These are phyloP conservation scores for Xanthoconium stramineum DNA, from an alignment of 768 basidiomycete species.

Conservation along the genomic window DNA sequence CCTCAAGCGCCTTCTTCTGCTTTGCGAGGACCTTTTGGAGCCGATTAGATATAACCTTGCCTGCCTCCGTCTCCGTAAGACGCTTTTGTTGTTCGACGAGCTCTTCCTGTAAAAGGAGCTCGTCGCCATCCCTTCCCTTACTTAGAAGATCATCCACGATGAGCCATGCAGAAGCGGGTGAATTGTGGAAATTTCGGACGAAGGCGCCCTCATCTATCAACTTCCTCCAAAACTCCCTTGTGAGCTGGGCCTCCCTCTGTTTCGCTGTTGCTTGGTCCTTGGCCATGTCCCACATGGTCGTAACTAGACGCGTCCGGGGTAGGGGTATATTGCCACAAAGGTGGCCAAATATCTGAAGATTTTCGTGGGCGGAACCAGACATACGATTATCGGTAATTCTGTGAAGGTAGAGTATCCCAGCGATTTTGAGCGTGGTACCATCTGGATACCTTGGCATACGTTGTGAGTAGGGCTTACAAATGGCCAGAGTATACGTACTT, in stretches of 20 bases:
- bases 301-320: constrained; percentile 32
- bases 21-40: constrained; percentile 16
- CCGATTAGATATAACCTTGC: constrained; percentile 13
- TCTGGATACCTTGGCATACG: constrained; percentile 7
- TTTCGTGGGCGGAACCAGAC: constrained; percentile 27
- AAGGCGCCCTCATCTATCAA: constrained; percentile 3
- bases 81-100: constrained; percentile 6
- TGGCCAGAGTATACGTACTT: constrained; percentile 1
- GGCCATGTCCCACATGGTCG: constrained; percentile 36
- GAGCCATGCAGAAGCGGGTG: neutral
- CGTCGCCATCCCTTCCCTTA: neutral
- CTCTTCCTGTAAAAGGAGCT: constrained; percentile 22
- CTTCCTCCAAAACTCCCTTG: constrained; percentile 19
- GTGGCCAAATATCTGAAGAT: constrained; percentile 32
- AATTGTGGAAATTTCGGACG: neutral
- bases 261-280: constrained; percentile 11
- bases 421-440: constrained; percentile 5
- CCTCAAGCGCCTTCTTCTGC: constrained; percentile 11
- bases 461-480: neutral
- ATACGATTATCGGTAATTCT: constrained; percentile 36
- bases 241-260: constrained; percentile 25
- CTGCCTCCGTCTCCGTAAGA: constrained; percentile 22
- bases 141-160: neutral
- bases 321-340: constrained; percentile 33
- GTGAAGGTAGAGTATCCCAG: constrained; percentile 35